These are phyloP conservation scores for Aspergillus olivimuriae DNA, from an alignment of 495 filamentous ascomycete genomes.

Conservation along the genomic window DNA sequence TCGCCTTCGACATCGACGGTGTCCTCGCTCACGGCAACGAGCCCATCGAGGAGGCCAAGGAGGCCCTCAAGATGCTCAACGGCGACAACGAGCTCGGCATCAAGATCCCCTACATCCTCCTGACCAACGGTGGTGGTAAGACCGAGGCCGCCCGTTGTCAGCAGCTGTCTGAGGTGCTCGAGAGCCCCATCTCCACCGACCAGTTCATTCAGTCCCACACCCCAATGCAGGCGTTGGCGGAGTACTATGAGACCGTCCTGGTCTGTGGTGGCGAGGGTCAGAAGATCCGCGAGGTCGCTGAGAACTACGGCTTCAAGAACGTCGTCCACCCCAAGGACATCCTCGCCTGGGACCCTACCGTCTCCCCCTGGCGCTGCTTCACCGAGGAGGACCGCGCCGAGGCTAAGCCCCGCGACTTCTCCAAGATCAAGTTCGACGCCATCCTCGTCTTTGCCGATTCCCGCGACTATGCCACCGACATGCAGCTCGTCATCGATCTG, in stretches of 20 bases:
- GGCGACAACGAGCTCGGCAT: constrained; percentile 80
- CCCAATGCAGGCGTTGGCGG: constrained; percentile 82
- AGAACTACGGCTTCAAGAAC: constrained; percentile 83
- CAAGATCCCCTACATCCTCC: constrained; percentile 84
- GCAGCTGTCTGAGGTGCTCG: constrained; percentile 69
- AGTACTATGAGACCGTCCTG: constrained; percentile 75
- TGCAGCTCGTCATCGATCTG: constrained; percentile 80
- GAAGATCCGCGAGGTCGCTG: constrained; percentile 77
- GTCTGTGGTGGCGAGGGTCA: constrained; percentile 85
- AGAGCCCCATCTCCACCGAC: constrained; percentile 66
- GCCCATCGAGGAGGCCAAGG: constrained; percentile 73
- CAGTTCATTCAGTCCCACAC: constrained; percentile 96
- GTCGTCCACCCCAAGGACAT: constrained; percentile 87
- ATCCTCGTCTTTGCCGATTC: constrained; percentile 80
- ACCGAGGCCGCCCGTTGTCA: constrained; percentile 76
- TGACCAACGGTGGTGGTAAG: constrained; percentile 93
- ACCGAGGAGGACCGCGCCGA: constrained; percentile 59
- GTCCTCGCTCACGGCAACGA: constrained; percentile 75
- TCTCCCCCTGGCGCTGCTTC: constrained; percentile 75
- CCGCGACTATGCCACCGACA: constrained; percentile 76
- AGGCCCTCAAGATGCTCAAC: constrained; percentile 81
- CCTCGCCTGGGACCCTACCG: constrained; percentile 73
- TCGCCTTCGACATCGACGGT: constrained; percentile 90
- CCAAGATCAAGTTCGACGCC: constrained; percentile 69
- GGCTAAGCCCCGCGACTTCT: constrained; percentile 62